phyloP scores from a whole-genome alignment of 1,139 yeast species.

The Sugiyamaella neomexicana region DNA sequence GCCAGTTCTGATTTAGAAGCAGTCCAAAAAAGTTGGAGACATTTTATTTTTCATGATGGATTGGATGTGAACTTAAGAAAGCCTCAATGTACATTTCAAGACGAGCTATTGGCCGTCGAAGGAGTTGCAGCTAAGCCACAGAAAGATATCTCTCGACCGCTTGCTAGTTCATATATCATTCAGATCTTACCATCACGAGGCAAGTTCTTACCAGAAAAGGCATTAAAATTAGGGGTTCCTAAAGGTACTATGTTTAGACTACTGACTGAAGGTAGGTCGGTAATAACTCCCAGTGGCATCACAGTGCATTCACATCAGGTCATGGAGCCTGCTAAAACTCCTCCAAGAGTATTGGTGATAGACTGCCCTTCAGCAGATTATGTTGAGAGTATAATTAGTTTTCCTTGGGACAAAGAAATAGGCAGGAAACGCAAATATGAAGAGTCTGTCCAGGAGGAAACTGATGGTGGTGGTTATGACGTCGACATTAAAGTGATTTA shows the following conservation, averaged over 20 bases:
- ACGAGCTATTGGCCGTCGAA: conserved; percentile 53
- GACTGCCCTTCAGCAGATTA: conserved; percentile 68
- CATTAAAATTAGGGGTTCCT: conserved; percentile 66
- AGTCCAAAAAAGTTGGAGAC: conserved; percentile 56
- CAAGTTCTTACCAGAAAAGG: conserved; percentile 65
- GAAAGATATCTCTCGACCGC: background rate
- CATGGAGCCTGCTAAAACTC: conserved; percentile 58
- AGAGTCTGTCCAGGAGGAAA: conserved; percentile 35
- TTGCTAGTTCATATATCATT: conserved; percentile 58
- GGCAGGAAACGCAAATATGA: conserved; percentile 12
- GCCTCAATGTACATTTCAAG: conserved; percentile 47
- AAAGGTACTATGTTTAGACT: conserved; percentile 60
- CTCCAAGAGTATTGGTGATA: conserved; percentile 62
- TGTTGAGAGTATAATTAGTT: conserved; percentile 39
- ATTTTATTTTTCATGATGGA: conserved; percentile 83
- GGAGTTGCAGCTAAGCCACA: conserved; percentile 44
- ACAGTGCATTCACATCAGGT: conserved; percentile 70
- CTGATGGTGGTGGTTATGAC: conserved; percentile 26
- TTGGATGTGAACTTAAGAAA: conserved; percentile 51
- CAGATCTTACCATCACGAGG: conserved; percentile 73
- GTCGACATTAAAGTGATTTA: conserved; percentile 55
- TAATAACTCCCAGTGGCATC: conserved; percentile 60
- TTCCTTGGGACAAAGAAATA: conserved; percentile 31
- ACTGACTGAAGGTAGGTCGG: conserved; percentile 60
- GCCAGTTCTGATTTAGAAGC: conserved; percentile 37